Percentiles rank a stretch among this genome's conserved stretches.
Evolutionary conservation across 371 early-diverging fungal genomes (phyloP).

Genomic region (Lichtheimia hyalospora): DNA sequence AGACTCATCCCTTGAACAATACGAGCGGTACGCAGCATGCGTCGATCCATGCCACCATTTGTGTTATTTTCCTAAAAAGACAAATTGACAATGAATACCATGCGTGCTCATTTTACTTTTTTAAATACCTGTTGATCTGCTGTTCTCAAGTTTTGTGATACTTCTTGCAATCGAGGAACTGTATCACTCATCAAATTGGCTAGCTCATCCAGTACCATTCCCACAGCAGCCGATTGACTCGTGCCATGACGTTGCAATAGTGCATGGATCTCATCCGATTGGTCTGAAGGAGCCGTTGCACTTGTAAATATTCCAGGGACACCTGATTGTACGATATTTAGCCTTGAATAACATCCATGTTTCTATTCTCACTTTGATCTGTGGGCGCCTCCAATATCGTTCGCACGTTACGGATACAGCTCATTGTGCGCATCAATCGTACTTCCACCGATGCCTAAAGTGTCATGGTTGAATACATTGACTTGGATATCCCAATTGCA

Average conservation of each 20-base stretch:
- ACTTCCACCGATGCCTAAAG: conserved; percentile 44
- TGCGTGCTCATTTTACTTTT: neutral
- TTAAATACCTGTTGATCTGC: conserved; percentile 15
- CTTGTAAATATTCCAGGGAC: conserved; percentile 9
- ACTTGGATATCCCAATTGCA: no score
- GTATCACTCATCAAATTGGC: conserved; percentile 35
- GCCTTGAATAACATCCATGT: neutral
- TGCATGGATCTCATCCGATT: conserved; percentile 35
- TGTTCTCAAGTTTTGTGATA: conserved; percentile 24
- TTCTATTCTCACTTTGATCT: conserved; percentile 19
- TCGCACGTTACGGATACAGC: conserved; percentile 44
- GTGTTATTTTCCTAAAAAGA: conserved; percentile 12
- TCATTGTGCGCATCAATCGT: conserved; percentile 42
- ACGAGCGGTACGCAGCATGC: conserved; percentile 33
- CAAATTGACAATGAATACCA: neutral
- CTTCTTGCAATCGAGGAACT: conserved; percentile 33
- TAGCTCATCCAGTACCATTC: conserved; percentile 41
- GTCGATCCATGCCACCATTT: conserved; percentile 14
- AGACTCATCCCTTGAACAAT: conserved; percentile 51
- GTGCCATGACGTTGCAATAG: conserved; percentile 30
- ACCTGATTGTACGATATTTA: neutral
- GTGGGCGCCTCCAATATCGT: conserved; percentile 31
- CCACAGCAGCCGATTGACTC: conserved; percentile 39
- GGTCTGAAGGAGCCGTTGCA: conserved; percentile 22
- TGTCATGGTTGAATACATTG: no score